A percentile compares a stretch with the other conserved stretches of the same genome.
Evolutionary conservation across 2,329 filamentous ascomycete species (phyloP).

Genomic region (Hysterium pulicare): DNA sequence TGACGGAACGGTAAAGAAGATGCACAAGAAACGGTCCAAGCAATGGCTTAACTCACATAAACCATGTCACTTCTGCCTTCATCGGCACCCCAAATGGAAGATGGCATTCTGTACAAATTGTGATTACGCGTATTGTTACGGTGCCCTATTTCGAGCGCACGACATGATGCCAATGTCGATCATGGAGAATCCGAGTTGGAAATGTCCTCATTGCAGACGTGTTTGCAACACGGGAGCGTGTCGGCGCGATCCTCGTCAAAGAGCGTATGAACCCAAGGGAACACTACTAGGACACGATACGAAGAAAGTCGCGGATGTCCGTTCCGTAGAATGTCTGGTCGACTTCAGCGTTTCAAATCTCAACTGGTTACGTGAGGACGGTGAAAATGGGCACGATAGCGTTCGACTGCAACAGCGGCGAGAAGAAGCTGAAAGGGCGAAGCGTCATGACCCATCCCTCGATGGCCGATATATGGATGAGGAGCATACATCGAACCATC

Average conservation of each 20-base stretch:
- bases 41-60: slow-evolving; percentile 50
- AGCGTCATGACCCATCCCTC: slow-evolving; percentile 44
- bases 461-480: slow-evolving; percentile 46
- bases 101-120: slow-evolving; percentile 79
- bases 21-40: slow-evolving; percentile 57
- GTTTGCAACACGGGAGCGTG: slow-evolving; percentile 87
- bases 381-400: slow-evolving; percentile 41
- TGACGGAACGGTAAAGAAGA: slow-evolving; percentile 61
- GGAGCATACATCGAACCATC: slow-evolving; percentile 23
- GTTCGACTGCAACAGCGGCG: slow-evolving; percentile 47
- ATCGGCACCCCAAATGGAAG: slow-evolving; percentile 78
- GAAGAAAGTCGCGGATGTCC: slow-evolving; percentile 80
- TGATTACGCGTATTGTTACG: slow-evolving; percentile 80
- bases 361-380: slow-evolving; percentile 67
- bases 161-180: slow-evolving; percentile 82
- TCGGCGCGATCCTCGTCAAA: slow-evolving; percentile 63
- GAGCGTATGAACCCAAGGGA: slow-evolving; percentile 80
- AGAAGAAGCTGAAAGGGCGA: slow-evolving; percentile 53
- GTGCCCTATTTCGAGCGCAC: slow-evolving; percentile 86
- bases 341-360: slow-evolving; percentile 90
- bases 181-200: slow-evolving; percentile 79
- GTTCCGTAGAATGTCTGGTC: slow-evolving; percentile 85
- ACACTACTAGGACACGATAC: slow-evolving; percentile 91
- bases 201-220: slow-evolving; percentile 79
- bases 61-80: slow-evolving; percentile 78